Evolutionary conservation across 2,329 filamentous ascomycete genomes (phyloP), one percentile per base, ranked within the genome.

Genomic region (Colletotrichum lentis): DNA sequence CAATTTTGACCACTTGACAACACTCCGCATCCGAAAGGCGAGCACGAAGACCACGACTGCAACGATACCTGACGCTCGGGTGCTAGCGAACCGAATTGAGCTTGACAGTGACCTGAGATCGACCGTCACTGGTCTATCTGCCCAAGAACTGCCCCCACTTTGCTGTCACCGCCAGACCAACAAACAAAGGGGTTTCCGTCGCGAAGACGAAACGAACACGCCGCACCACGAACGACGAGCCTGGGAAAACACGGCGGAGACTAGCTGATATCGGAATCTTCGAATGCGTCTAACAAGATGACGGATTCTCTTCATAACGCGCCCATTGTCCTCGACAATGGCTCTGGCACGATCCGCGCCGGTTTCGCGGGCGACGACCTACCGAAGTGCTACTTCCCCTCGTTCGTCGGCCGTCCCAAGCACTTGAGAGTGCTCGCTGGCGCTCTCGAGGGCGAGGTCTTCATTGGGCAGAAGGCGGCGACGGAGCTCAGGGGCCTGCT

Each of bases 311-410:
- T 98, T 64, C 96, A 97, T 85, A 99, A 99, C 85, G 94, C 94
- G 73, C 94, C 96, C 68, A 97, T 99, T 80, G 96, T 99, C 77
- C 92, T 99, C 76, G 96, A 99, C 87, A 99, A 99, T 83, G 96
- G 96, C 76, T 97, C 94, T 73, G 96, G 96, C 72, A 99, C 96
- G 5, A 98, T 99, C 78, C 89, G 96, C 78, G 96, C 96, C 62
- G 96, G 96, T 24, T 99, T 98, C 78, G 96, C 96, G 43, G 96
- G 96, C 73, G 94, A 97, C 75, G 96, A 99, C 78, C 85, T 95
- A 57, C 96, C 96, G 22, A 97, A 97, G 83, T 97, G 93, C 84
- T 96, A 91, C 83, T 99, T 99, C 77, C 96, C 96, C 5, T 98
- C 96, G 20, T 98, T 95, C 79, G 96, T 99, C 71, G 96, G 96